Evolutionary conservation across 495 filamentous ascomycete species (phyloP), one percentile per base, ranked within the genome.

Genomic region (Penicillium arizonense): DNA sequence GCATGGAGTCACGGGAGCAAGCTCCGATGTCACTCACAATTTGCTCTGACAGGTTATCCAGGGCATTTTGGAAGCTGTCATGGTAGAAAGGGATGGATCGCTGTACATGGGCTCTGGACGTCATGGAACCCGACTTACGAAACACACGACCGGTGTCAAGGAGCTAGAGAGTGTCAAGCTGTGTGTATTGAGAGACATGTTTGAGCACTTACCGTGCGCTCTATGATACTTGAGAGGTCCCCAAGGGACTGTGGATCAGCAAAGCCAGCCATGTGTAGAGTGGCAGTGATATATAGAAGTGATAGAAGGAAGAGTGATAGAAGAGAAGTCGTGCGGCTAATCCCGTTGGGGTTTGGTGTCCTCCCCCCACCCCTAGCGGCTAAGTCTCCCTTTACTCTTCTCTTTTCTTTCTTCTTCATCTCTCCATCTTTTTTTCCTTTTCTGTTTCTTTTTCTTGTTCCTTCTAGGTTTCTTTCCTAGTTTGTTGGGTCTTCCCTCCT

Each of bases 31-130:
- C 7, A 73, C 78, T 39, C 66, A 81, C 78, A 59, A 82, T 82
- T 50, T 81, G 72, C 33, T 77, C 69, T 28, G 77, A 77, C 24
- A 80, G 65, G 24, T 72, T 70, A 60, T 82, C 78, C 42, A 82
- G 56, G 6, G 78, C 77, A 37, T 62, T 58, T 56, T 80, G 77
- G 41, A 77, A 81, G 48, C 69, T 60, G 30, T 74, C 68, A 52
- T 79, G 73, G 12, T 77, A 76, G 30, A 52, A 54, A 4, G 76
- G 74, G 13, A 80, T 62, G 12, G 72, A 62, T 13, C 71, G 72
- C 44, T 70, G 74, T 34, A 79, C 57, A 23, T 74, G 71, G 9
- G 67, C 59, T 40, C 67, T 62, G 9, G 64, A 64, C 33, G 71
- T 65, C 50, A 71, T 53, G 16, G 73, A 72, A 26, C 62, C 70